Percentiles rank a stretch among this genome's conserved stretches.
phyloP scores from a whole-genome alignment of 371 early-diverging fungal genomes.

The Entomophthora muscae region DNA sequence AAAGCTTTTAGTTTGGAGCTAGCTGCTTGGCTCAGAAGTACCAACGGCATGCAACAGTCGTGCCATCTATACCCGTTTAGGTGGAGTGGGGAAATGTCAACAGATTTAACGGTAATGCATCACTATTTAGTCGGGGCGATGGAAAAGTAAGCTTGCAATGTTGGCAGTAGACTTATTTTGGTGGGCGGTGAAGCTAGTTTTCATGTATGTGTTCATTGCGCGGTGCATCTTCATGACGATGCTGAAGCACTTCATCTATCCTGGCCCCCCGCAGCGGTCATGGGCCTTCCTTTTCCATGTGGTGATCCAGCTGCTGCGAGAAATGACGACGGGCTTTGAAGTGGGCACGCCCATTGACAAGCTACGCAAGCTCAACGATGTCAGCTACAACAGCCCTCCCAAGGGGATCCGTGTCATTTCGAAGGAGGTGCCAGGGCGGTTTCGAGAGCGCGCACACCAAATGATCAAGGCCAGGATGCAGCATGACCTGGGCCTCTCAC shows the following conservation, averaged over 20 bases:
- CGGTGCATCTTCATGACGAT: no score
- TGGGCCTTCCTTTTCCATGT: slow-evolving; percentile 7
- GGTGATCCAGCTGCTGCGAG: neutral
- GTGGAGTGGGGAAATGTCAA: no score
- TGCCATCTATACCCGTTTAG: no score
- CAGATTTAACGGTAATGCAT: no score
- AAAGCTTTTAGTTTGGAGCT: no score
- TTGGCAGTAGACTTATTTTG: no score
- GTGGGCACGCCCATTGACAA: neutral
- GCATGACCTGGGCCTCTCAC: neutral
- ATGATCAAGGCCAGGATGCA: neutral
- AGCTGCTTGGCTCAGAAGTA: no score
- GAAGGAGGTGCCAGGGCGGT: neutral
- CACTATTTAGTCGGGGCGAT: no score
- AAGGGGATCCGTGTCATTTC: neutral
- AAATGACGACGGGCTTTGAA: neutral
- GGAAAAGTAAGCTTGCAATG: no score
- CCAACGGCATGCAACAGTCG: no score
- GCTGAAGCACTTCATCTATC: neutral
- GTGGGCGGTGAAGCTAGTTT: no score
- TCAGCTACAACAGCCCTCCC: slow-evolving; percentile 5
- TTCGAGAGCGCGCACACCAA: neutral
- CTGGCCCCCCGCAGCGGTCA: slow-evolving; percentile 9
- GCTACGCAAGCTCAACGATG: neutral
- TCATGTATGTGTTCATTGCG: no score